phyloP scores from a whole-genome alignment of 257 asterid species.

The Thymus mandschuricus region DNA sequence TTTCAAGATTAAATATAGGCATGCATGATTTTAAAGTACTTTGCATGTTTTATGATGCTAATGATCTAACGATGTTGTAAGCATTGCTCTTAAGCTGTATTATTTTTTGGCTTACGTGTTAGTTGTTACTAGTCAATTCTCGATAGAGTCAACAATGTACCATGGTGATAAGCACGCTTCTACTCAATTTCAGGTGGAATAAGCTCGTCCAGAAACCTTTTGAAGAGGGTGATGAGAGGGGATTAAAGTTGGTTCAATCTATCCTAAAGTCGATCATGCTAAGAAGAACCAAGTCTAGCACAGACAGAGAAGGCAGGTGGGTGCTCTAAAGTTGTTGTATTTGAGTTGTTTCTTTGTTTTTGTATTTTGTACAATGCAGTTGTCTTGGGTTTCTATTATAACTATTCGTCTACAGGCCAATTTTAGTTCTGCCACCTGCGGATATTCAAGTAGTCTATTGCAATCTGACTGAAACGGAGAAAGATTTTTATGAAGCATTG shows the following conservation, averaged over 20 bases:
- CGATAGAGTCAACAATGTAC: not conserved
- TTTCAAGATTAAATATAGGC: not conserved
- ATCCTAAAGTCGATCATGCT: constrained; percentile 87
- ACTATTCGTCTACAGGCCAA: constrained; percentile 60
- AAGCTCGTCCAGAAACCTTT: constrained; percentile 93
- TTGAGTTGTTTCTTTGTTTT: constrained; percentile 17
- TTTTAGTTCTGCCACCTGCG: constrained; percentile 92
- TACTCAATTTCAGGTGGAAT: constrained; percentile 75
- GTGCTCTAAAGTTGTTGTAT: constrained; percentile 28
- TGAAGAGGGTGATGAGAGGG: constrained; percentile 96
- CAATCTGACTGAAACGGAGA: constrained; percentile 80
- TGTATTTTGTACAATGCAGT: constrained; percentile 28
- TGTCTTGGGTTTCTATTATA: constrained; percentile 28
- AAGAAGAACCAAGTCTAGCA: constrained; percentile 93
- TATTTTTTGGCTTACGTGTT: constrained; percentile 3
- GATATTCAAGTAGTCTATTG: constrained; percentile 87
- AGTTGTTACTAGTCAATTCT: constrained; percentile 24
- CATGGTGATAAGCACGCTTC: constrained; percentile 27
- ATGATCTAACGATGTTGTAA: constrained; percentile 1
- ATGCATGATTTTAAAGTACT: constrained; percentile 3
- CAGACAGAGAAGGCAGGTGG: constrained; percentile 90
- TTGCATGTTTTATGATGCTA: not conserved
- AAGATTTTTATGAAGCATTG: constrained; percentile 91
- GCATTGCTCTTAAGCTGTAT: constrained; percentile 18
- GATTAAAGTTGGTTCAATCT: constrained; percentile 80